Conservation (phyloP, 305 asterid genomes). For the Fraxinus sp. region DNA sequence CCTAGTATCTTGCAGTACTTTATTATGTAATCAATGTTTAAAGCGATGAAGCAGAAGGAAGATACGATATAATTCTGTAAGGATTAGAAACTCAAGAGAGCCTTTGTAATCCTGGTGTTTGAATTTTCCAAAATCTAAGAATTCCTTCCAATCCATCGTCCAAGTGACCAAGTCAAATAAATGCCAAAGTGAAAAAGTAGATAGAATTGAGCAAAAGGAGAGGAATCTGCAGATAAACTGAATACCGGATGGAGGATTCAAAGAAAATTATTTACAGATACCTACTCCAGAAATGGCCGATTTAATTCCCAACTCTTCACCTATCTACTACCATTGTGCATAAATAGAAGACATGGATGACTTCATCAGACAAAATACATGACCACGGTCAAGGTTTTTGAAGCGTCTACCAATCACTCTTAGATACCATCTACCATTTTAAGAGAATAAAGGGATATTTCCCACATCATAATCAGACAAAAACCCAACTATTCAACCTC, state of each 20-base stretch:
- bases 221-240: background rate
- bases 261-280: background rate
- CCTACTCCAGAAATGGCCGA: background rate
- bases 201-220: background rate
- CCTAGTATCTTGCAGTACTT: background rate
- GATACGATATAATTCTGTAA: background rate
- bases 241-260: background rate
- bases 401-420: background rate
- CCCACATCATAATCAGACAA: background rate
- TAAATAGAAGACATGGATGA: background rate
- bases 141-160: background rate
- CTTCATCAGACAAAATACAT: background rate
- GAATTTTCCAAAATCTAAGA: background rate
- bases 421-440: background rate
- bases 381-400: background rate
- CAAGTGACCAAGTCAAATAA: background rate
- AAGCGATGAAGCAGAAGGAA: background rate
- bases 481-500: conserved; percentile 4
- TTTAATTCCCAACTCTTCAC: background rate
- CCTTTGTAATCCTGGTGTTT: background rate
- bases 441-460: background rate
- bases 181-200: background rate
- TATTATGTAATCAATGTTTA: background rate
- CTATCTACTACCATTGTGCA: background rate
- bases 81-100: background rate